Base-by-base conservation (phyloP, 257 asterid species). In the Fraxinus quadrangulata region DNA sequence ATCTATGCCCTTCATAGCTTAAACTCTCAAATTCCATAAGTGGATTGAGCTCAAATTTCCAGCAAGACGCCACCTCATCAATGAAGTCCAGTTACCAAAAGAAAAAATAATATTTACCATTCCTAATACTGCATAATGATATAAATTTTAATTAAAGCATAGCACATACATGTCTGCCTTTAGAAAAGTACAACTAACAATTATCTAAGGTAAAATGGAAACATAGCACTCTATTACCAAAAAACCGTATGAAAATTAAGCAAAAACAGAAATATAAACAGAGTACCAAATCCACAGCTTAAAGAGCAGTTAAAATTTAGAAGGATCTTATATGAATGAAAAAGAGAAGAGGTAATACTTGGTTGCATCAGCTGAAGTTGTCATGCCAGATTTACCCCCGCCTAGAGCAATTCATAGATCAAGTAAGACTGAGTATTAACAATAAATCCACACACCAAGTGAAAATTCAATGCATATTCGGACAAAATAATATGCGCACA, bases 301-400 rank as follows among this genome's bases (percentile, higher is more conserved):
- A 21, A 37, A 9, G 73, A 74, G 49, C 75, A 82, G 65, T 28
- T 65, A 70, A 67, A 49, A 70, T 63, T 63, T 12, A 26, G 69
- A 12, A 63, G 6, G 69, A n/a, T 63, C 17, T n/a, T 26, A 63
- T 26, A 24, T 63, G 69, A 61, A 63, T 63, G 69, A 26, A 36
- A 63, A 31, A 24, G 36, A 7, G 80, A 77, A 78, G 81, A 80
- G 79, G 73, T 79, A 21, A 79, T 94, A 94, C 98, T 94, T 94
- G 82, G 98, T 92, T 30, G 94, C 94, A 78, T 94, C 98, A 56
- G 90, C 92, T 42, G 93, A 83, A 54, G 90, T 85, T 45, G 90
- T 81, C 81, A 68, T 79, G 26, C 88, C 89, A 49, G 96, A 78
- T 85, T 90, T 90, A 77, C 88, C 85, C 68, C 34, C 69, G 1